Evolutionary conservation across 495 filamentous ascomycete genomes (phyloP).

Genomic region (Geoglossum glabrum): DNA sequence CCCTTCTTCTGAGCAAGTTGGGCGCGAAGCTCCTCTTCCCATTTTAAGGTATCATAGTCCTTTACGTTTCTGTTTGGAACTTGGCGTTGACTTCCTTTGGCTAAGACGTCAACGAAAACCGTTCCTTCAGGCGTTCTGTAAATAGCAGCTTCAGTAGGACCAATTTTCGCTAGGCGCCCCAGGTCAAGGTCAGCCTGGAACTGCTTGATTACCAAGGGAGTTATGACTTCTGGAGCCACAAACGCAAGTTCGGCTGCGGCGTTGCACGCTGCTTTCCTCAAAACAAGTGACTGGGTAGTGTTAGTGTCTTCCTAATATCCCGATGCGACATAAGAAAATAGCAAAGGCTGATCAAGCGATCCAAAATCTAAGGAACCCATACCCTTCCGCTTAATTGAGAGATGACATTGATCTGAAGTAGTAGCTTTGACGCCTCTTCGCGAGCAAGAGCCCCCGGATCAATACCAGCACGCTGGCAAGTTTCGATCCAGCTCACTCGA

Average conservation of each 20-base stretch:
- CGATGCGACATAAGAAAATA: not conserved
- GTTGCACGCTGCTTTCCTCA: constrained; percentile 42
- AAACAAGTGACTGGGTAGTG: not conserved
- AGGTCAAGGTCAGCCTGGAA: constrained; percentile 51
- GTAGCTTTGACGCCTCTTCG: constrained; percentile 26
- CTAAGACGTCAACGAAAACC: constrained; percentile 73
- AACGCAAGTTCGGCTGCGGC: constrained; percentile 83
- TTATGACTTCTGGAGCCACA: constrained; percentile 68
- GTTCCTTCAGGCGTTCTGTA: constrained; percentile 75
- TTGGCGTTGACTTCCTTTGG: constrained; percentile 46
- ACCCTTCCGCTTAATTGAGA: constrained; percentile 1
- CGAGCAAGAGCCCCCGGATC: constrained; percentile 65
- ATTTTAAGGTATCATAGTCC: constrained; percentile 89
- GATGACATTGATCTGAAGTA: constrained; percentile 16
- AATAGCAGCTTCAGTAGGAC: constrained; percentile 75
- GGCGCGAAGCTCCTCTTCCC: constrained; percentile 80
- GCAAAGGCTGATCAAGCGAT: not conserved
- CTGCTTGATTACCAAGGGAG: constrained; percentile 51
- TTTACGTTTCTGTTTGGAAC: constrained; percentile 62
- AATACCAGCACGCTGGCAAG: constrained; percentile 53
- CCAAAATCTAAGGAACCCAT: constrained; percentile 1
- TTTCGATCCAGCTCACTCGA: constrained; percentile 63
- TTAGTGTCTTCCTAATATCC: not conserved
- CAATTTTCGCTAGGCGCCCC: constrained; percentile 42
- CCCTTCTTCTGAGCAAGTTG: constrained; percentile 87